Conservation (phyloP, 352 stramenopile species). For the Globisporangium apiculatum region DNA sequence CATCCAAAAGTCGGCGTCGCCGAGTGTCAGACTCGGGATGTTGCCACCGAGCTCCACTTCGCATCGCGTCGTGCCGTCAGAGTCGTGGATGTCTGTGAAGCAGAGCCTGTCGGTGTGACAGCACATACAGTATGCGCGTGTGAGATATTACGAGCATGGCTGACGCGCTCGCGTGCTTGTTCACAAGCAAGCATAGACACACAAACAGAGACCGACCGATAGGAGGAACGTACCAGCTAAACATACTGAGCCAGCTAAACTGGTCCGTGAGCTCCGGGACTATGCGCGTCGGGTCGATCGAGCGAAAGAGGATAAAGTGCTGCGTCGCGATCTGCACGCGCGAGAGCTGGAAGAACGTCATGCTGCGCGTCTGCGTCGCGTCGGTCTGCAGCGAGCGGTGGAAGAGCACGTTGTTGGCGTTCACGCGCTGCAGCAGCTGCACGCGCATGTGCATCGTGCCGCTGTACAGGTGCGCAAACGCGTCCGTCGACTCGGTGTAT, state of each 20-base stretch:
- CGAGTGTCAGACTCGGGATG: conserved; percentile 27
- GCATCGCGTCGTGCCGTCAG: conserved; percentile 8
- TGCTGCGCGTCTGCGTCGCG: conserved; percentile 13
- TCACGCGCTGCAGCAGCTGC: conserved; percentile 27
- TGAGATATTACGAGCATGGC: too few species aligned
- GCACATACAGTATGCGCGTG: too few species aligned
- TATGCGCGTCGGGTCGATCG: conserved; percentile 22
- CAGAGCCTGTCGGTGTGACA: conserved; percentile 6
- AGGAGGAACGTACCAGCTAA: conserved; percentile 13
- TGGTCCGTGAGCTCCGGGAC: conserved; percentile 7
- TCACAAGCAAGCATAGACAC: too few species aligned
- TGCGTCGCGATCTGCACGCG: conserved; percentile 14
- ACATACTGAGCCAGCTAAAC: conserved; percentile 25
- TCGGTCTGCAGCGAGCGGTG: conserved; percentile 24
- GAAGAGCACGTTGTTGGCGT: conserved; percentile 24
- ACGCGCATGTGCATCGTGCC: conserved; percentile 23
- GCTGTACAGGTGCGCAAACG: conserved; percentile 29
- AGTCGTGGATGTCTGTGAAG: conserved; percentile 15
- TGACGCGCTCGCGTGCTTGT: too few species aligned
- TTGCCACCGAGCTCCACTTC: conserved; percentile 47
- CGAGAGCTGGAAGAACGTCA: conserved; percentile 31
- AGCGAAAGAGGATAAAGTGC: conserved; percentile 26
- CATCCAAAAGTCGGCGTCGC: conserved; percentile 34
- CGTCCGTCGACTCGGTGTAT: conserved; percentile 21
- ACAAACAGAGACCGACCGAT: too few species aligned